Evolutionary conservation across 257 asterid genomes (phyloP), one percentile per base, ranked within the genome.

Genomic region (Cordia subcordata): DNA sequence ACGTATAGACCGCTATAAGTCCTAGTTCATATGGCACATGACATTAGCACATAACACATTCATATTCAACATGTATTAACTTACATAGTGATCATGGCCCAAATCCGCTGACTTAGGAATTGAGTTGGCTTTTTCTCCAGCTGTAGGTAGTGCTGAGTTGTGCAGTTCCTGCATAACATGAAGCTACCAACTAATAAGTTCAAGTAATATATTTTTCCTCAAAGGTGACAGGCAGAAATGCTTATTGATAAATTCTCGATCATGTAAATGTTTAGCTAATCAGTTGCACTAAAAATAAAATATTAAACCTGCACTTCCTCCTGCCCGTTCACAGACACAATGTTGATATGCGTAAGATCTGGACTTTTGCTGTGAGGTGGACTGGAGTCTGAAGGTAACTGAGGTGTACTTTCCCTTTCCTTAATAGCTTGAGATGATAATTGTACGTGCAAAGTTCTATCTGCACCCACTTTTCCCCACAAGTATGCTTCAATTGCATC

Each of bases 401-500:
- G 61, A 57, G 71, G 54, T 13, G 75, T 55, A 53, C 72, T 61
- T 40, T 73, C 78, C 60, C 62, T 75, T 74, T 67, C 86, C 63
- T 53, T 69, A 37, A 51, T 60, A 49, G 60, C 76, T 63, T 67
- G 62, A 47, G 75, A 67, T 54, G 69, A 55, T 21, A 64, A 45
- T 23, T 68, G 62, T 66, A 69, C 64, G 63, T 63, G 63, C 56
- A 73, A 61, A 56, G 75, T 53, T 72, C 77, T 70, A 18, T 55
- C 75, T 42, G 6, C 67, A 65, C 66, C 67, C 72, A 86, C 85
- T 74, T 76, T 82, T 60, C 79, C 76, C 91, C 84, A 74, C 74
- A 93, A 33, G 77, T 83, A 85, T 70, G 65, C 73, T 72, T 79
- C 90, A 71, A 93, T 78, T 71, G 77, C 81, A 70, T 72, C 79